Evolutionary conservation across 2,329 filamentous ascomycete genomes (phyloP).

Genomic region (Geoglossum cookeanum): DNA sequence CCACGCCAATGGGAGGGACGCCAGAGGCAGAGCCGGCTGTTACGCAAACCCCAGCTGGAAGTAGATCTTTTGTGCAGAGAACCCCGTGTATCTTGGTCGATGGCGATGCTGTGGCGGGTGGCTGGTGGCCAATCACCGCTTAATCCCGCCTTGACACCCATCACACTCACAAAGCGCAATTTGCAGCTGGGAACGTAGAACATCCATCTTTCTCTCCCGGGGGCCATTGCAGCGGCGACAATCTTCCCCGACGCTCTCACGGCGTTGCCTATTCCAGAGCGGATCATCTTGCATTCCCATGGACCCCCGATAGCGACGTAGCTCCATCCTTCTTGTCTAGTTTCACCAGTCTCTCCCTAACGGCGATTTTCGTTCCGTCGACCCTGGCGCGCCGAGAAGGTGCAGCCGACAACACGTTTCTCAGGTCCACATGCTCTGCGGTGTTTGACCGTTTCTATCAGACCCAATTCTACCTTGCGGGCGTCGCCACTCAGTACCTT

Average conservation of each 20-base stretch:
- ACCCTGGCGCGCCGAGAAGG: neutral
- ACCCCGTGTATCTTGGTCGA: neutral
- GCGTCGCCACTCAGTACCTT: neutral
- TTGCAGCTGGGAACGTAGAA: neutral
- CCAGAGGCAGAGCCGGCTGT: neutral
- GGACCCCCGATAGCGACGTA: neutral
- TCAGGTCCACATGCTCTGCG: neutral
- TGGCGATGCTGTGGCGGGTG: neutral
- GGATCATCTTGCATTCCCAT: neutral
- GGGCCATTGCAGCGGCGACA: neutral
- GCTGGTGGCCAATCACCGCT: conserved; percentile 2
- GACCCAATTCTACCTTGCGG: neutral
- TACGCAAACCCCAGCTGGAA: neutral
- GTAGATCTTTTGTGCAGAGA: neutral
- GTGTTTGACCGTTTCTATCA: neutral
- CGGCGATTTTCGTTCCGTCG: neutral
- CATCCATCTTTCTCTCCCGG: neutral
- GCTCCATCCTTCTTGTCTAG: neutral
- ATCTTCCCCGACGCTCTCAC: neutral
- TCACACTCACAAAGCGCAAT: neutral
- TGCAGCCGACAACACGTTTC: neutral
- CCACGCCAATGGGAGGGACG: neutral
- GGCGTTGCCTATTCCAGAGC: neutral
- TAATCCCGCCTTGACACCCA: neutral
- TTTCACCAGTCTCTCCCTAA: conserved; percentile 1